phyloP scores from a whole-genome alignment of 179 eudicot genomes.

The Silene coronaria region DNA sequence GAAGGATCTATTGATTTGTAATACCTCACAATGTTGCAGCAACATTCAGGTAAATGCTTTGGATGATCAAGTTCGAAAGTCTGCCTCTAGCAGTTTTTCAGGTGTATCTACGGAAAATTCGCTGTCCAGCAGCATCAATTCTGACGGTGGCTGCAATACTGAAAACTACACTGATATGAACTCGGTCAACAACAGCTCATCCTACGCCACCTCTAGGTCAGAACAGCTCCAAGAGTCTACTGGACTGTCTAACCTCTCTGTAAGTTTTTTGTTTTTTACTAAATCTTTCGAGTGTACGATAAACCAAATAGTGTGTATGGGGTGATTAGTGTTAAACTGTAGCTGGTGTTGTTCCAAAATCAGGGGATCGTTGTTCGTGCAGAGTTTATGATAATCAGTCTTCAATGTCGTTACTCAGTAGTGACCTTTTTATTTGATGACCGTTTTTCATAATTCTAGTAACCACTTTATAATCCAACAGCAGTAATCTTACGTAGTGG shows the following conservation, averaged over 20 bases:
- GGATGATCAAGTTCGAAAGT: conserved; percentile 43
- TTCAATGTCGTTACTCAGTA: no score
- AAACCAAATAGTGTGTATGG: background rate
- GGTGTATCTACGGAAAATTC: conserved; percentile 48
- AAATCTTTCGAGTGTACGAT: background rate
- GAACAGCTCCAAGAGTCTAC: conserved; percentile 56
- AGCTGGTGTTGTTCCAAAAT: no score
- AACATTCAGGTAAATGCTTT: conserved; percentile 38
- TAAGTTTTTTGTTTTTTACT: conserved; percentile 30
- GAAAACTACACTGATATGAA: conserved; percentile 53
- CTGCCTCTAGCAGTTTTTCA: conserved; percentile 61
- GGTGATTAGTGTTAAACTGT: background rate
- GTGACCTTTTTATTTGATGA: no score
- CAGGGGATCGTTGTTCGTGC: no score
- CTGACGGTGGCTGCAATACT: conserved; percentile 35
- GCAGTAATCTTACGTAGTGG: no score
- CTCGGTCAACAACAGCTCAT: conserved; percentile 39
- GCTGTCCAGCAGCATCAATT: conserved; percentile 35
- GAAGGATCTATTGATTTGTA: background rate
- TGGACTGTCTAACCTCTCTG: conserved; percentile 57
- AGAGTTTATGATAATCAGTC: no score
- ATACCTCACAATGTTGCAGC: conserved; percentile 31
- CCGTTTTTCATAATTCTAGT: no score
- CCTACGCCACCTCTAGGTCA: conserved; percentile 44
- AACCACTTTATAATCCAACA: no score